Evolutionary conservation across 164 flowering plant genomes (phyloP).

Genomic region (Annona cherimola): DNA sequence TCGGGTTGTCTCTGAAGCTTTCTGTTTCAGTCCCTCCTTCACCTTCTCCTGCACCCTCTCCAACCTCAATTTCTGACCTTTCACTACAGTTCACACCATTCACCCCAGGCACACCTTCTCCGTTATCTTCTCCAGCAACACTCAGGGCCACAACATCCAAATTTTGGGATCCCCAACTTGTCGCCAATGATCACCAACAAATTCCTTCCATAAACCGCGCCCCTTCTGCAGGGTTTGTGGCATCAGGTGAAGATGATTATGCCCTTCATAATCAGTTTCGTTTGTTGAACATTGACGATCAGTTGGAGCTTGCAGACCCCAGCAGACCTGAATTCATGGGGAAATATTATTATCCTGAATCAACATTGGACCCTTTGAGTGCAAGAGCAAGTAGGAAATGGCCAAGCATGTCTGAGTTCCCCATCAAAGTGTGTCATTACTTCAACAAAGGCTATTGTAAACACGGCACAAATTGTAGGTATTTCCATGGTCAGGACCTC

Average conservation of each 20-base stretch:
- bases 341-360: conserved; percentile 34
- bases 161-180: conserved; percentile 43
- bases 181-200: conserved; percentile 30
- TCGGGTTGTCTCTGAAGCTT: conserved; percentile 25
- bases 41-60: conserved; percentile 19
- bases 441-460: conserved; percentile 78
- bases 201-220: conserved; percentile 22
- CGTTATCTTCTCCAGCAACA: conserved; percentile 26
- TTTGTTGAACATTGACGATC: conserved; percentile 44
- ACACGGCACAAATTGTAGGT: conserved; percentile 77
- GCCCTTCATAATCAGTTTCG: conserved; percentile 36
- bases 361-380: conserved; percentile 26
- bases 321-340: conserved; percentile 20
- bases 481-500: conserved; percentile 46
- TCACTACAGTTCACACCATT: conserved; percentile 37
- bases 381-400: conserved; percentile 30
- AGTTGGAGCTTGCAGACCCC: conserved; percentile 28
- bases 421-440: conserved; percentile 61
- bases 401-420: conserved; percentile 34
- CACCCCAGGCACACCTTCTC: conserved; percentile 38
- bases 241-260: conserved; percentile 33
- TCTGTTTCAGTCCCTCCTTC: conserved; percentile 26
- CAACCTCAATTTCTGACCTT: conserved; percentile 28
- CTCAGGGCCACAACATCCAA: conserved; percentile 23
- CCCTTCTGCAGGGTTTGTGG: conserved; percentile 26